These are phyloP conservation scores for Epichloe hybrida DNA, from an alignment of 2,329 filamentous ascomycete species.

Conservation along the genomic window DNA sequence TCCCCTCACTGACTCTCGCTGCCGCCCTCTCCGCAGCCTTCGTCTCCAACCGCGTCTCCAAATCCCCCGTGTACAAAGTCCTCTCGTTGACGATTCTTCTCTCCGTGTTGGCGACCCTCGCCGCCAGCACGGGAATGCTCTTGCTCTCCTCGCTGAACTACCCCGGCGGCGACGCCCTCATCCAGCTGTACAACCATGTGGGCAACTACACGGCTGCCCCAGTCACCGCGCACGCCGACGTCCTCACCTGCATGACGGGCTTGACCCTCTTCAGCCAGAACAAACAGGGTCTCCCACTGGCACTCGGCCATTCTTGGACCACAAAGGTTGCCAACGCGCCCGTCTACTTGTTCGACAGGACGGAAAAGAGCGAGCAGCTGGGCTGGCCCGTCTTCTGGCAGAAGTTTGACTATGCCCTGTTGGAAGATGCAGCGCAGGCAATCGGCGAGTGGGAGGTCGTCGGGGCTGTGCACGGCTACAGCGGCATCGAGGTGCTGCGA, in stretches of 20 bases:
- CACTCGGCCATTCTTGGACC: conserved; percentile 8
- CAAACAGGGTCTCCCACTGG: conserved; percentile 22
- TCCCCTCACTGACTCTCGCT: conserved; percentile 67
- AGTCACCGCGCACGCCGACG: conserved; percentile 46
- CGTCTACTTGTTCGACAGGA: conserved; percentile 44
- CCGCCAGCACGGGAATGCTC: conserved; percentile 52
- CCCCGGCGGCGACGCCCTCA: conserved; percentile 72
- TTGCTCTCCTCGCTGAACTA: conserved; percentile 82
- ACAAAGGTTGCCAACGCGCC: conserved; percentile 9
- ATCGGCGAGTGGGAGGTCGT: conserved; percentile 42
- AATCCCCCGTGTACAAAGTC: conserved; percentile 42
- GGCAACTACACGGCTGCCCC: conserved; percentile 9
- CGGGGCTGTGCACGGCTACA: conserved; percentile 43
- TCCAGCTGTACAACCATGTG: conserved; percentile 30
- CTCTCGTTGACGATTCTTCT: conserved; percentile 40
- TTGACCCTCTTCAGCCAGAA: conserved; percentile 52
- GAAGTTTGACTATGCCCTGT: conserved; percentile 48
- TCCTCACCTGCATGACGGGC: conserved; percentile 57
- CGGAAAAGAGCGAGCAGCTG: conserved; percentile 36
- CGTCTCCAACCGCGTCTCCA: conserved; percentile 52
- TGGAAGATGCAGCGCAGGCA: conserved; percentile 35
- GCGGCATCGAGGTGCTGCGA: conserved; percentile 42
- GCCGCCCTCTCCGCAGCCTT: conserved; percentile 62
- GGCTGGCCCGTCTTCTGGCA: conserved; percentile 43
- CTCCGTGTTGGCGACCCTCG: conserved; percentile 48